Conservation (phyloP, 257 asterid genomes). For the Solanum paucissectum region DNA sequence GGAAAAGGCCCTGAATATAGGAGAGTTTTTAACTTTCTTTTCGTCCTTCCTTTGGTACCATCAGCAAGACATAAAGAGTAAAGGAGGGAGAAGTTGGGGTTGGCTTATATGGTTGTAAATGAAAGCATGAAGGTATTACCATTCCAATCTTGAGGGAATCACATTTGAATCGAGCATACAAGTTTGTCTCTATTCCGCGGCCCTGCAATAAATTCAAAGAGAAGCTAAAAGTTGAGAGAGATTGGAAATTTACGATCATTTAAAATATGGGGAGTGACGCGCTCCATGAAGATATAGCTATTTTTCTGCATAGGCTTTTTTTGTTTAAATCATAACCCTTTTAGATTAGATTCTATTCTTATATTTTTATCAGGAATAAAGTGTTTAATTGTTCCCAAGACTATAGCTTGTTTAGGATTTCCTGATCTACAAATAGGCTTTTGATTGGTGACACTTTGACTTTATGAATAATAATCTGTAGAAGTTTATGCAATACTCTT, state of each 20-base stretch:
- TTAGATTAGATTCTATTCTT: not conserved
- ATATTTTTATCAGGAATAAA: not conserved
- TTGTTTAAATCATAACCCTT: not conserved
- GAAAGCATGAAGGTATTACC: slow-evolving; percentile 32
- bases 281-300: not conserved
- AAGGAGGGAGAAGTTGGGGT: not conserved
- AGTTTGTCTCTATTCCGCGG: slow-evolving; percentile 95
- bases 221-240: not conserved
- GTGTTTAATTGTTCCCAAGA: not conserved
- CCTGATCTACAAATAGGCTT: not conserved
- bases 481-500: not conserved
- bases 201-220: slow-evolving; percentile 36
- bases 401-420: not conserved
- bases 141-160: slow-evolving; percentile 91
- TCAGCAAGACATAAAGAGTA: not conserved
- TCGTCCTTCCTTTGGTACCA: not conserved
- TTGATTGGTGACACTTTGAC: too few relatives aligned
- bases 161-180: slow-evolving; percentile 80
- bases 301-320: not conserved
- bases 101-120: not conserved
- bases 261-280: not conserved
- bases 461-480: not conserved
- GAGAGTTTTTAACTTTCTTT: not conserved
- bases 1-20: not conserved
- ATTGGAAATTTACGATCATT: not conserved